Percentiles rank a stretch among this genome's conserved stretches.
These are phyloP conservation scores for Plasmodium gallinaceum DNA, from an alignment of 169 alveolate species.

Conservation along the genomic window DNA sequence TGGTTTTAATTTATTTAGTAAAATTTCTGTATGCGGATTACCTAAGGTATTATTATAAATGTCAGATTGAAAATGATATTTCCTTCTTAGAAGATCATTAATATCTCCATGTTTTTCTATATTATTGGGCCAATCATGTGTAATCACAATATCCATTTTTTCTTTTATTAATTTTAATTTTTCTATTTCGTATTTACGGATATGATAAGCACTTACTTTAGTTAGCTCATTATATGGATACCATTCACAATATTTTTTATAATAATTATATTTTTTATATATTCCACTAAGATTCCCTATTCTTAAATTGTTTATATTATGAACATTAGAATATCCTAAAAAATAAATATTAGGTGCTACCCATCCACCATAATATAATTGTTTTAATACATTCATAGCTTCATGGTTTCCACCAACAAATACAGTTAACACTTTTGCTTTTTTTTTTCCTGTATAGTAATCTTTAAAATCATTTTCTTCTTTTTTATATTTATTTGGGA, in stretches of 20 bases:
- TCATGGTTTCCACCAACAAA: constrained; percentile 99
- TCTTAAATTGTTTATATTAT: constrained; percentile 91
- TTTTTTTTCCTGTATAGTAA: constrained; percentile 90
- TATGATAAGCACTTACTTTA: constrained; percentile 91
- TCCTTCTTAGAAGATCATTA: constrained; percentile 84
- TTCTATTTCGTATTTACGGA: constrained; percentile 93
- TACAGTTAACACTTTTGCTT: constrained; percentile 95
- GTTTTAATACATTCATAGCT: constrained; percentile 94
- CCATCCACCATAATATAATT: constrained; percentile 98
- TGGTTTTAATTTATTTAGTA: constrained; percentile 81
- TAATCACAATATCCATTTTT: constrained; percentile 92
- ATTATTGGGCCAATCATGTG: constrained; percentile 98
- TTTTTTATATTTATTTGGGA: constrained; percentile 93
- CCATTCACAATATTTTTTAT: constrained; percentile 91
- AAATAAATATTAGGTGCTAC: constrained; percentile 97
- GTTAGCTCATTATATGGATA: constrained; percentile 90
- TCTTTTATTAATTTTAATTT: constrained; percentile 87
- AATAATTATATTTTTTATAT: constrained; percentile 83
- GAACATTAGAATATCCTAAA: constrained; percentile 95
- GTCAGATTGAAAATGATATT: constrained; percentile 84
- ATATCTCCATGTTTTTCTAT: constrained; percentile 90
- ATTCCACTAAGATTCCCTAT: constrained; percentile 97
- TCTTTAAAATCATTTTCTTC: constrained; percentile 93
- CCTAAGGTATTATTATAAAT: constrained; percentile 76
- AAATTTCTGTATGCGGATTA: constrained; percentile 81